These are phyloP conservation scores for Delonix regia DNA, from an alignment of 306 rosid species.

Conservation along the genomic window DNA sequence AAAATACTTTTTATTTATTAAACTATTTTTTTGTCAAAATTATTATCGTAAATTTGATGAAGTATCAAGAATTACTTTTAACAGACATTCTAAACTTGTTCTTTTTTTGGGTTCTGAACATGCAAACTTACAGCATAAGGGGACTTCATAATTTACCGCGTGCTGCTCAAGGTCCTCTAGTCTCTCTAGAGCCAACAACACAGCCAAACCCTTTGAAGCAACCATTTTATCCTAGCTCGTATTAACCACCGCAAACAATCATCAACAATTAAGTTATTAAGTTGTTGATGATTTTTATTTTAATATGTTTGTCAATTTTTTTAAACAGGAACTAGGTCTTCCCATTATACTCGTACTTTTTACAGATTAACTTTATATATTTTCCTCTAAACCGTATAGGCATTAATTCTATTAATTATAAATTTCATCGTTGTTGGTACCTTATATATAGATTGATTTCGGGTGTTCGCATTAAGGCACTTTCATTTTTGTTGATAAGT, in stretches of 20 bases:
- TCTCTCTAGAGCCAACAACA: background rate
- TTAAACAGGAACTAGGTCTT: background rate
- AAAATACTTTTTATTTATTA: too few relatives aligned
- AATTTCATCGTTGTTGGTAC: background rate
- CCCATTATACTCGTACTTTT: background rate
- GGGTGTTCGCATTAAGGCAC: background rate
- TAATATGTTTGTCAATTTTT: background rate
- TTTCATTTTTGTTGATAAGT: background rate
- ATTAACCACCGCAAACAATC: background rate
- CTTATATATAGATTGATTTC: background rate
- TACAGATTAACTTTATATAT: background rate
- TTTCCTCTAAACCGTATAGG: background rate
- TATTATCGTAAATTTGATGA: background rate
- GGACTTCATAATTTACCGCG: background rate
- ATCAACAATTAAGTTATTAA: background rate
- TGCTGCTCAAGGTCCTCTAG: background rate
- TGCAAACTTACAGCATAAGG: too few relatives aligned
- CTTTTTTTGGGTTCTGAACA: background rate
- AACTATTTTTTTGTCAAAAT: background rate
- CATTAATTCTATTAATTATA: too few relatives aligned
- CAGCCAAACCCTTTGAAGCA: background rate
- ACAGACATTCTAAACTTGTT: background rate
- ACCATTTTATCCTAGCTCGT: background rate
- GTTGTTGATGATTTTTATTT: background rate
- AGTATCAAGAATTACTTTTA: background rate